Conservation (phyloP, 768 basidiomycete genomes). For the button mushroom (Agaricus bisporus) region DNA sequence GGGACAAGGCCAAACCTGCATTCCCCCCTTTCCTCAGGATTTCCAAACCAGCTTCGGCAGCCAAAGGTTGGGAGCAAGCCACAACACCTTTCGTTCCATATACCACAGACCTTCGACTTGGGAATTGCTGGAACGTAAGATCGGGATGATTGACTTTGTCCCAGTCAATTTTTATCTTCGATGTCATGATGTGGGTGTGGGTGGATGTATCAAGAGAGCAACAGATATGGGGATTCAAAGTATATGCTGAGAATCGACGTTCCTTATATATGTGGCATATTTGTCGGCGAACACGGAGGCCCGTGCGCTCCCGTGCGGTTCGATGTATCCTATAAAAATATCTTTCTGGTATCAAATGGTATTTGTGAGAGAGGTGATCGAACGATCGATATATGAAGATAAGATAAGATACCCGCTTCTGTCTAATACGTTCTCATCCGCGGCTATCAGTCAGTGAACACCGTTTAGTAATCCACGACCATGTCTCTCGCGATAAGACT, state of each 20-base stretch:
- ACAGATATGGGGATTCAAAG: background rate
- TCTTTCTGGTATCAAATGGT: too few species aligned
- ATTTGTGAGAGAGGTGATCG: too few species aligned
- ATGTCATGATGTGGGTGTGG: constrained; percentile 21
- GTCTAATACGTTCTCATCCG: background rate
- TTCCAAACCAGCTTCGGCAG: constrained; percentile 87
- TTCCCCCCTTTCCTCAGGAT: constrained; percentile 92
- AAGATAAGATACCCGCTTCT: constrained; percentile 3
- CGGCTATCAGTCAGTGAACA: background rate
- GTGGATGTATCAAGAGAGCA: background rate
- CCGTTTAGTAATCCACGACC: constrained; percentile 9
- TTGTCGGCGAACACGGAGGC: background rate
- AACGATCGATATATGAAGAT: background rate
- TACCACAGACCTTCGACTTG: constrained; percentile 82
- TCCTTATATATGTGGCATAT: background rate
- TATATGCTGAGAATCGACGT: background rate
- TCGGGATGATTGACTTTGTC: constrained; percentile 64
- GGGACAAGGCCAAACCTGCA: constrained; percentile 55
- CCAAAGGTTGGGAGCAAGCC: constrained; percentile 85
- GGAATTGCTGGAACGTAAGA: constrained; percentile 60
- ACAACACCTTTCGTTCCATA: constrained; percentile 87
- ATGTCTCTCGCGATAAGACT: constrained; percentile 58
- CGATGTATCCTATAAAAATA: too few species aligned
- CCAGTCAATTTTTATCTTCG: constrained; percentile 39
- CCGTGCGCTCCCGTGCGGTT: background rate